Evolutionary conservation across 139 green algal genomes (phyloP), one percentile per base, ranked within the genome.

Genomic region (Ettlia oleoabundans): DNA sequence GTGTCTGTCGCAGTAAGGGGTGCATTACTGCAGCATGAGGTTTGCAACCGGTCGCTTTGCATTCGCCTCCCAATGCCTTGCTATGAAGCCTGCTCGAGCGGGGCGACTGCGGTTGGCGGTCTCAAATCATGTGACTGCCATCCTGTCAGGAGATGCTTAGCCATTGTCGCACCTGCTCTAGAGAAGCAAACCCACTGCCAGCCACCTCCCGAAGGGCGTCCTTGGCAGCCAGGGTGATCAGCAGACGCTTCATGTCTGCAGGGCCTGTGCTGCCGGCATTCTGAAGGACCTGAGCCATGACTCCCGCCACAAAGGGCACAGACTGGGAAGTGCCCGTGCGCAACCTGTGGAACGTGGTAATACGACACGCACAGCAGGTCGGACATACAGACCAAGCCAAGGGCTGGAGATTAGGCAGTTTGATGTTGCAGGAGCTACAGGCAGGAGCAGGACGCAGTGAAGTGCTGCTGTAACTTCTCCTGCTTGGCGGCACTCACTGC

Each of bases 401-500:
- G 42, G 41, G 6, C 19, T 26, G 28, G 1, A 51, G 24, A 3
- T 15, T 18, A 42, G 9, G 32, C 33, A 41, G 2, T 32, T 7
- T 19, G 35, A 41, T 9, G 9, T 9, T 33, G n/a, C n/a, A n/a
- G n/a, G n/a, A n/a, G n/a, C n/a, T n/a, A n/a, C n/a, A n/a, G n/a
- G n/a, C n/a, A n/a, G n/a, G n/a, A n/a, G n/a, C n/a, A n/a, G n/a
- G n/a, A n/a, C n/a, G n/a, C n/a, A n/a, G n/a, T n/a, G n/a, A n/a
- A n/a, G n/a, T n/a, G n/a, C n/a, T n/a, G n/a, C n/a, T n/a, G n/a
- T n/a, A n/a, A n/a, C n/a, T n/a, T n/a, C n/a, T n/a, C n/a, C n/a
- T n/a, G n/a, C n/a, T n/a, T n/a, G n/a, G n/a, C n/a, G n/a, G 42
- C 38, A 40, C 84, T 85, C 41, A 88, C 86, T 86, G 76, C 33